Conservation (phyloP, 2,329 filamentous ascomycete genomes). For the Aspergillus sp. region DNA sequence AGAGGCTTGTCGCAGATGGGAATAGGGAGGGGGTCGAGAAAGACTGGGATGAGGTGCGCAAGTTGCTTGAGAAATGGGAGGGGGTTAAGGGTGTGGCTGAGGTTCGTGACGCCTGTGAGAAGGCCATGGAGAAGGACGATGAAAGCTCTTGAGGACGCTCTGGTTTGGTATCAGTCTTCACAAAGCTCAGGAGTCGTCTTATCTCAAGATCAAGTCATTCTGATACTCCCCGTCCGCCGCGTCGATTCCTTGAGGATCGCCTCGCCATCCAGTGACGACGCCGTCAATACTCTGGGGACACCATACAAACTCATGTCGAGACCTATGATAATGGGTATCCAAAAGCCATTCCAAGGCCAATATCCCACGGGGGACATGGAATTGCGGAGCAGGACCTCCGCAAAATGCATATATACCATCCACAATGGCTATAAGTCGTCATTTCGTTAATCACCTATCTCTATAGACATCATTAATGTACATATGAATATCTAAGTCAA, state of each 20-base stretch:
- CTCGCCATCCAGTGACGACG: neutral
- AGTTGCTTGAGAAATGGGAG: slow-evolving; percentile 43
- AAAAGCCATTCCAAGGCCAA: neutral
- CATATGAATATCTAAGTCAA: slow-evolving; percentile 11
- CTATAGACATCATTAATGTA: slow-evolving; percentile 10
- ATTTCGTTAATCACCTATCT: neutral
- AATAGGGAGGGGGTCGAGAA: slow-evolving; percentile 41
- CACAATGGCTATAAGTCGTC: neutral
- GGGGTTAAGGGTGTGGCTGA: slow-evolving; percentile 45
- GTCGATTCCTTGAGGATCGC: neutral
- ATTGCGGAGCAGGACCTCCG: neutral
- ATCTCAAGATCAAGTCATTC: neutral
- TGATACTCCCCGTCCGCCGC: too few species aligned
- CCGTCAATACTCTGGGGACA: neutral
- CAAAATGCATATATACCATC: neutral
- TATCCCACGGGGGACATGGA: neutral
- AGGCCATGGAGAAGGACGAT: slow-evolving; percentile 32
- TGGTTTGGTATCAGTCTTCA: neutral
- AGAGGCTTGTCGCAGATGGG: slow-evolving; percentile 36
- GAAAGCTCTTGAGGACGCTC: slow-evolving; percentile 24
- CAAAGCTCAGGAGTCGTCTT: neutral
- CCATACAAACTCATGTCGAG: neutral
- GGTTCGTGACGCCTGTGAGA: slow-evolving; percentile 39
- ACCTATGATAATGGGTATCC: neutral
- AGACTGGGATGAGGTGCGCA: slow-evolving; percentile 44